Evolutionary conservation across 495 filamentous ascomycete genomes (phyloP).

Genomic region (Talaromyces stipitatus): DNA sequence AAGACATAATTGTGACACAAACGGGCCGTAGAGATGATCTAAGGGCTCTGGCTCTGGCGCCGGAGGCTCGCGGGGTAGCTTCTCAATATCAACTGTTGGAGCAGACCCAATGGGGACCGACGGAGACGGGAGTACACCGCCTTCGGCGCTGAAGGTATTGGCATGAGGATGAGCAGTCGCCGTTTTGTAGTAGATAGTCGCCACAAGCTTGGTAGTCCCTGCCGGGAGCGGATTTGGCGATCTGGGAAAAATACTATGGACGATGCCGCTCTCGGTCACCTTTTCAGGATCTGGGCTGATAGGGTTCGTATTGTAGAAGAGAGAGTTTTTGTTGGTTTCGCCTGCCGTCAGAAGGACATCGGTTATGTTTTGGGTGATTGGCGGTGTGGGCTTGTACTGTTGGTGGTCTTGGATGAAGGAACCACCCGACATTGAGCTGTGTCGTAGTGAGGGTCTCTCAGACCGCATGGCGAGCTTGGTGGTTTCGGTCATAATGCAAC

Average conservation of each 20-base stretch:
- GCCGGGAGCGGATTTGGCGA: constrained; percentile 27
- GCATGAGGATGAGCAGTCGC: constrained; percentile 34
- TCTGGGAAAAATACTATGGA: constrained; percentile 37
- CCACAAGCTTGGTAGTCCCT: constrained; percentile 34
- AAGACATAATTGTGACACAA: constrained; percentile 71
- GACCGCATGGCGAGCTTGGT: constrained; percentile 22
- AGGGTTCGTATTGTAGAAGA: constrained; percentile 29
- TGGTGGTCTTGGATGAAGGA: constrained; percentile 68
- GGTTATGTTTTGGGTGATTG: constrained; percentile 32
- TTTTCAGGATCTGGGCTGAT: constrained; percentile 37
- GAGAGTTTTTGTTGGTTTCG: constrained; percentile 12
- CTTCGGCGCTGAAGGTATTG: constrained; percentile 14
- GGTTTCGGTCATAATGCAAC: constrained; percentile 19
- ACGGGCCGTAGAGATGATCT: constrained; percentile 69
- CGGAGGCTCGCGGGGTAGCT: constrained; percentile 65
- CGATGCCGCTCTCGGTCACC: constrained; percentile 36
- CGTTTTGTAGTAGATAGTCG: constrained; percentile 42
- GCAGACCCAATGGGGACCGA: constrained; percentile 42
- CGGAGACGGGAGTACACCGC: constrained; percentile 31
- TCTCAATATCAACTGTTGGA: constrained; percentile 58
- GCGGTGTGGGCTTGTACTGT: constrained; percentile 58
- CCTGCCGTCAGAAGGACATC: constrained; percentile 28
- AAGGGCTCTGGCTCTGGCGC: constrained; percentile 55
- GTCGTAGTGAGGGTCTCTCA: constrained; percentile 32
- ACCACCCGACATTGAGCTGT: constrained; percentile 50